Base-by-base conservation (phyloP, 352 stramenopile genomes). In the Phytophthora pisi region DNA sequence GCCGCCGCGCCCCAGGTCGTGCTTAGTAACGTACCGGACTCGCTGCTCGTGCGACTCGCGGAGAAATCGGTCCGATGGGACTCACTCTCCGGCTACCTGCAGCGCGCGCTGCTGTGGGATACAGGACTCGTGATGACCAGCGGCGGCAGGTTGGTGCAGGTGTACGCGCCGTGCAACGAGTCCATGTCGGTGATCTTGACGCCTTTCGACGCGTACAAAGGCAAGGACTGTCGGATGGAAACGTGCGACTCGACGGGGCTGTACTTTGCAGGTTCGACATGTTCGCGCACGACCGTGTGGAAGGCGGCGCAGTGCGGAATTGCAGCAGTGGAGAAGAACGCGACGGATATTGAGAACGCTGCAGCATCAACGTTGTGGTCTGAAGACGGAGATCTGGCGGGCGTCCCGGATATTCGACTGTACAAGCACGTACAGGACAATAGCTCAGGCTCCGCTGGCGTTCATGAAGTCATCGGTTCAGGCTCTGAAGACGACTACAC, bases 51-150 rank as follows among this genome's bases (percentile, higher is more conserved):
- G 40, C 68, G 72, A 42, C 66, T 80, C 23, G 40, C 61, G 16
- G 62, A 77, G 57, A 66, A 65, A 36, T 71, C 61, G 43, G 49
- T 75, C 5, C 47, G 53, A 30, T 80, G 72, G 72, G 49, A 70
- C 49, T 10, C 57, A 4, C 70, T 89, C 5, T 83, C 81, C 1
- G 64, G 73, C 16, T 70, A 72, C 15, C 54, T 88, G 5, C 79
- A 90, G 61, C 79, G 81, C 34, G 81, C 81, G 20, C 45, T 90
- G 47, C 59, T 90, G 34, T 90, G 79, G 79, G 81, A 90, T 50
- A 51, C 57, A 2, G 81, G 81, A 0, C 66, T 88, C 3, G 69
- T 90, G 11, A 64, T 79, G 61, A 77, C 77, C 2, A 70, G 54
- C 28, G 58, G 64, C 11, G 74, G 68, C 5, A 47, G 61, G 13